Conservation (phyloP, 305 asterid species). For the Fraxinus latifolia region DNA sequence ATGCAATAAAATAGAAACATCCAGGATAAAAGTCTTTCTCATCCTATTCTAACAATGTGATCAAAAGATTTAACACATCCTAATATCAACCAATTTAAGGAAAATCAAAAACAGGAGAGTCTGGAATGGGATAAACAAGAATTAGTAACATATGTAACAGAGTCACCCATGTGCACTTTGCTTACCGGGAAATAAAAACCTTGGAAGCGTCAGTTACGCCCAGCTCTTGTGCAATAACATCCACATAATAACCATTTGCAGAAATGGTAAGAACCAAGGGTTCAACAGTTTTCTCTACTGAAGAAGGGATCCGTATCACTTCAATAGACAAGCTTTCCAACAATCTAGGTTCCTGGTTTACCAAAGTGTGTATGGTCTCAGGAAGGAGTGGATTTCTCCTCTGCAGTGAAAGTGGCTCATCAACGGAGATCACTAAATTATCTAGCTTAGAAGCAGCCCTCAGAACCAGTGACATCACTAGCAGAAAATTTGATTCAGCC, state of each 20-base stretch:
- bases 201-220: conserved; percentile 60
- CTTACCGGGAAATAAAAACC: conserved; percentile 77
- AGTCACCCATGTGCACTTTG: neutral
- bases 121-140: neutral
- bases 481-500: conserved; percentile 46
- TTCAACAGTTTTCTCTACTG: conserved; percentile 46
- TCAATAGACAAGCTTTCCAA: conserved; percentile 44
- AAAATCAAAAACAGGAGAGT: neutral
- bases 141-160: conserved; percentile 5
- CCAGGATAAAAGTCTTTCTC: neutral
- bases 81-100: conserved; percentile 8
- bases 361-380: conserved; percentile 42
- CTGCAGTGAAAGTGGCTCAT: conserved; percentile 56
- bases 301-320: conserved; percentile 61
- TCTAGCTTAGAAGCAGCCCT: conserved; percentile 54
- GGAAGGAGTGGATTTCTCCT: conserved; percentile 50
- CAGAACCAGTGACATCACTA: conserved; percentile 57
- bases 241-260: conserved; percentile 67
- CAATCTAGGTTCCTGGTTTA: conserved; percentile 37
- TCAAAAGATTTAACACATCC: neutral
- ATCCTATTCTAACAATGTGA: neutral
- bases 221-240: conserved; percentile 63
- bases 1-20: neutral
- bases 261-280: conserved; percentile 47
- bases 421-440: conserved; percentile 39